Base-by-base conservation (phyloP, 768 basidiomycete species). In the Melanogaster broomeanus region DNA sequence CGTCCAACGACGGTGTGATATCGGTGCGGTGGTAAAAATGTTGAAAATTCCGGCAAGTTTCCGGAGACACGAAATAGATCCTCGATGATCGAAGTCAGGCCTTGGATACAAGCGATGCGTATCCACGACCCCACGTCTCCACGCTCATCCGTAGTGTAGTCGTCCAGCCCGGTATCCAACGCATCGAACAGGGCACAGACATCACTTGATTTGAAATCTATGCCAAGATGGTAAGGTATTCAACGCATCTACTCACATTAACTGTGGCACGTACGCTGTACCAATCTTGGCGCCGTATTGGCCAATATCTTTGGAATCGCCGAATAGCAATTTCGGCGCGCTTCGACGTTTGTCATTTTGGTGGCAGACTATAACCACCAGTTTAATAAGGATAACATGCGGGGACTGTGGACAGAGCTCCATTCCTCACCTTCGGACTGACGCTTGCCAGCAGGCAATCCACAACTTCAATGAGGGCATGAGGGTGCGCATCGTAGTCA, bases 91-190 rank as follows among this genome's bases (percentile, higher is more conserved):
- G 74, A 70, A 16, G 82, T 75, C 49, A 94, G 70, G 10, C 87
- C 87, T 41, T 75, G 76, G 45, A 94, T 78, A 60, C 87, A 90
- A 2, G 84, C 83, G 7, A 89, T 79, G 55, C 96, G 89, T 45
- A 94, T 80, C 93, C 94, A 97, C 2, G 96, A 98, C 37, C 96
- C 96, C 33, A 99, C 88, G 64, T 99, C 97, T 4, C 96, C 96
- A 57, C 96, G 85, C 65, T 97, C 90, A 65, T 99, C 96, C 42
- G 82, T 84, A 6, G 91, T 88, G 64, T 98, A 99, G 72, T 99
- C 95, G 18, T 82, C 77, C 46, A 99, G 70, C 4, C 92, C 94
- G n/a, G 63, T 66, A n/a, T 86, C 67, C 33, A 91, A 63, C 18
- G 80, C 77, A 48, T 78, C 72, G 45, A 87, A 73, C 48, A 91